These are phyloP conservation scores for Colletotrichum godetiae DNA, from an alignment of 2,329 filamentous ascomycete genomes.

Conservation along the genomic window DNA sequence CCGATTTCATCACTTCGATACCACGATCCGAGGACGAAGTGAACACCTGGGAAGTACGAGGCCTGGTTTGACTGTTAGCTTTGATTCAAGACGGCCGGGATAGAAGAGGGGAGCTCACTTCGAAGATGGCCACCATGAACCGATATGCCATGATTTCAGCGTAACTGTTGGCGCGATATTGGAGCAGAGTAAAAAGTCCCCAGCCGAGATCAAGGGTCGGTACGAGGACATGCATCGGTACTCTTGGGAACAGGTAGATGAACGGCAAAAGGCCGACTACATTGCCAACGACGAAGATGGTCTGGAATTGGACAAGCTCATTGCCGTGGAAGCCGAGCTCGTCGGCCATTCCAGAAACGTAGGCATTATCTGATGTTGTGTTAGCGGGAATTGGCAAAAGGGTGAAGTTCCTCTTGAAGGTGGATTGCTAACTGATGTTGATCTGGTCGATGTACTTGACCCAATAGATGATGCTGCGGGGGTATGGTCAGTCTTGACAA, in stretches of 20 bases:
- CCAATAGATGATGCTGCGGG: slow-evolving; percentile 61
- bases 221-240: slow-evolving; percentile 61
- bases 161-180: slow-evolving; percentile 61
- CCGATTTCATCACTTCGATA: slow-evolving; percentile 70
- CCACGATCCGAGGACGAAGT: slow-evolving; percentile 62
- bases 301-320: slow-evolving; percentile 18
- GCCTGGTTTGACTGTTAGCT: slow-evolving; percentile 27
- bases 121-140: slow-evolving; percentile 52
- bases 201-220: slow-evolving; percentile 64
- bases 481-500: neutral
- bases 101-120: slow-evolving; percentile 50
- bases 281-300: slow-evolving; percentile 49
- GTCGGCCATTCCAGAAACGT: slow-evolving; percentile 24
- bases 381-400: neutral
- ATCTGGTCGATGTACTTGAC: slow-evolving; percentile 67
- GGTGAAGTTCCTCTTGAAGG: no score
- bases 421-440: slow-evolving; percentile 56
- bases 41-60: slow-evolving; percentile 53
- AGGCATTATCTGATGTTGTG: neutral
- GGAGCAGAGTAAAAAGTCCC: slow-evolving; percentile 67
- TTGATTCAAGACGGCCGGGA: slow-evolving; percentile 58
- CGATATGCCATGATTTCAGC: slow-evolving; percentile 56
- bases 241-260: slow-evolving; percentile 59
- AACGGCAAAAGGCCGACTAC: slow-evolving; percentile 64
- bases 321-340: slow-evolving; percentile 23